Percentiles rank a stretch among this genome's conserved stretches.
Evolutionary conservation across 495 filamentous ascomycete species (phyloP).

Genomic region (Lophium mytilinum): DNA sequence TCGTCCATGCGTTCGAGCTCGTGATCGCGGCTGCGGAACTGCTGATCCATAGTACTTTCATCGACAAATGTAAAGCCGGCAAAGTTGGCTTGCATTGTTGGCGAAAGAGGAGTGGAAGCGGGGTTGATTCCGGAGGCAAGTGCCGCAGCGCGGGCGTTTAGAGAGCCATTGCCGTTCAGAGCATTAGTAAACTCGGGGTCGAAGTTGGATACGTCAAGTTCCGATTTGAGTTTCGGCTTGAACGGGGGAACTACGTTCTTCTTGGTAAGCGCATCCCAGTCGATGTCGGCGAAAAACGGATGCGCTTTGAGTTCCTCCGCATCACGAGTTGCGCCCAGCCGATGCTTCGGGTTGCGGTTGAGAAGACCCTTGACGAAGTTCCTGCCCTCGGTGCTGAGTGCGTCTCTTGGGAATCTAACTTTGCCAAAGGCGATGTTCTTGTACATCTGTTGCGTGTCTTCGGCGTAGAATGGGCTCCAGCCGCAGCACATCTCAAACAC

Average conservation of each 20-base stretch:
- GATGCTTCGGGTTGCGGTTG: conserved; percentile 94
- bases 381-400: conserved; percentile 82
- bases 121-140: conserved; percentile 67
- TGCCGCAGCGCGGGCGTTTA: conserved; percentile 81
- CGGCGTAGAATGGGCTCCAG: conserved; percentile 98
- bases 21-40: conserved; percentile 53
- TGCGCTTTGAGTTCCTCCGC: conserved; percentile 92
- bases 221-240: conserved; percentile 91
- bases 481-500: conserved; percentile 99
- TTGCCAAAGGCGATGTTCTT: conserved; percentile 99
- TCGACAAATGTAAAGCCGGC: conserved; percentile 97
- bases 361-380: conserved; percentile 97
- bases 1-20: conserved; percentile 65
- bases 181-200: conserved; percentile 98
- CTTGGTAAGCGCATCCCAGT: conserved; percentile 78
- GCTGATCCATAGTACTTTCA: conserved; percentile 89
- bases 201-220: conserved; percentile 94
- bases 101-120: conserved; percentile 81
- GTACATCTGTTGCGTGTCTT: conserved; percentile 99
- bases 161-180: conserved; percentile 59
- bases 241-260: conserved; percentile 96
- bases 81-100: conserved; percentile 95
- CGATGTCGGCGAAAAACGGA: conserved; percentile 87
- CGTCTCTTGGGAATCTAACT: conserved; percentile 91
- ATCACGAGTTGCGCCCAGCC: conserved; percentile 82